Base-by-base conservation (phyloP, 257 asterid species). In the Oldenlandia corymbosa region DNA sequence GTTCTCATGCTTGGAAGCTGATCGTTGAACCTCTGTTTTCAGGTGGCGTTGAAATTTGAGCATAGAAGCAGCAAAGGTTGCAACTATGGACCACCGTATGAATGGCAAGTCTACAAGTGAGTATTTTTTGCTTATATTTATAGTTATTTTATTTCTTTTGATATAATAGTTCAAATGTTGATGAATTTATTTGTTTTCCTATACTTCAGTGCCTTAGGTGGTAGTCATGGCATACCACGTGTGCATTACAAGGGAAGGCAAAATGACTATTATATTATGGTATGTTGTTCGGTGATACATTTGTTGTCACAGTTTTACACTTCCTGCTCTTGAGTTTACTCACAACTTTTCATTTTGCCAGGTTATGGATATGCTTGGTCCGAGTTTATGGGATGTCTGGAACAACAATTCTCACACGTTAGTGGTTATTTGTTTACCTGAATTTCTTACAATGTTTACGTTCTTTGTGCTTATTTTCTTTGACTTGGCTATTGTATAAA, bases 361-460 rank as follows among this genome's bases (percentile, higher is more conserved):
- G 98, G 96, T 91, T 58, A 91, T 91, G 98, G 98, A 88, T 71
- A 86, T 86, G 85, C 96, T 91, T 67, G 98, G 98, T 36, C 98
- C 96, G 24, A 91, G 94, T 76, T 74, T 91, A 34, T 84, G 86
- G 88, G 96, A 88, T 76, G 87, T 86, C 53, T 91, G 95, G 96
- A 81, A 80, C 69, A 86, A 76, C 52, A 86, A 84, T 58, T 81
- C 95, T 39, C 84, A 78, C 64, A 66, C 84, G 98, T 88, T 20
- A 83, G 83, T 63, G 53, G 63, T 58, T 51, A 60, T 18, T 32
- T 55, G 11, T 1, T 20, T 5, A 55, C 60, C n/a, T 17, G 21
- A 16, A 42, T 34, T 53, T 46, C 24, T 1, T 18, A 16, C 48
- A n/a, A 27, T 27, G 13, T 36, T 58, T 57, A 37, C 43, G 16